Conservation (phyloP, 2,329 filamentous ascomycete genomes). For the Colletotrichum siamense region DNA sequence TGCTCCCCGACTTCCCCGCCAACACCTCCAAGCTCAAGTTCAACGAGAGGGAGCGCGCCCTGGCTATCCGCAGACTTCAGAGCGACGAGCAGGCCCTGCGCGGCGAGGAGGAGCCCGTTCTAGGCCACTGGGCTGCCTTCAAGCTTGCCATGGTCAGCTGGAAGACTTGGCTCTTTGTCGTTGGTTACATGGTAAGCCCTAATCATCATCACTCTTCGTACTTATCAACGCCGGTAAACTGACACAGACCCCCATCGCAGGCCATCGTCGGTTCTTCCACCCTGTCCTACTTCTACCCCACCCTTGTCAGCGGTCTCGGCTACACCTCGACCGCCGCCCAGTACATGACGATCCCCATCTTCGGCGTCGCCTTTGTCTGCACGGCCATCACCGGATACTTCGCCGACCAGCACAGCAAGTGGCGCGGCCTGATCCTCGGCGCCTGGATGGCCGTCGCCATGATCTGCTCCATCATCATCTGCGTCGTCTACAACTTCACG, state of each 20-base stretch:
- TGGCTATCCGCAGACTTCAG: slow-evolving; percentile 67
- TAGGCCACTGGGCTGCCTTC: slow-evolving; percentile 17
- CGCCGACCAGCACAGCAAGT: slow-evolving; percentile 47
- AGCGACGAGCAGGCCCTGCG: slow-evolving; percentile 66
- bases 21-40: slow-evolving; percentile 57
- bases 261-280: slow-evolving; percentile 35
- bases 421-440: slow-evolving; percentile 53
- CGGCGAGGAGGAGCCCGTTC: slow-evolving; percentile 66
- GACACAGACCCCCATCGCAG: not conserved
- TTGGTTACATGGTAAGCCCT: slow-evolving; percentile 43
- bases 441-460: slow-evolving; percentile 49
- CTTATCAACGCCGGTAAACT: slow-evolving; percentile 28
- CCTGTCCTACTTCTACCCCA: slow-evolving; percentile 38
- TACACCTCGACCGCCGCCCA: slow-evolving; percentile 34
- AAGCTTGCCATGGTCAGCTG: slow-evolving; percentile 39
- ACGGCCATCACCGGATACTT: slow-evolving; percentile 52
- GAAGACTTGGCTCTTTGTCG: slow-evolving; percentile 43
- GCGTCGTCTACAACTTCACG: slow-evolving; percentile 56
- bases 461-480: slow-evolving; percentile 43
- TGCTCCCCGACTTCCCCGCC: slow-evolving; percentile 74
- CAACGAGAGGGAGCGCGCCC: slow-evolving; percentile 60
- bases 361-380: slow-evolving; percentile 56
- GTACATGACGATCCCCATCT: slow-evolving; percentile 54
- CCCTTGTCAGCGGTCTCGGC: slow-evolving; percentile 35
- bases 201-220: not conserved